A percentile compares a stretch with the other conserved stretches of the same genome.
Evolutionary conservation across 345 rosid genomes (phyloP).

Genomic region (Acer saccharum): DNA sequence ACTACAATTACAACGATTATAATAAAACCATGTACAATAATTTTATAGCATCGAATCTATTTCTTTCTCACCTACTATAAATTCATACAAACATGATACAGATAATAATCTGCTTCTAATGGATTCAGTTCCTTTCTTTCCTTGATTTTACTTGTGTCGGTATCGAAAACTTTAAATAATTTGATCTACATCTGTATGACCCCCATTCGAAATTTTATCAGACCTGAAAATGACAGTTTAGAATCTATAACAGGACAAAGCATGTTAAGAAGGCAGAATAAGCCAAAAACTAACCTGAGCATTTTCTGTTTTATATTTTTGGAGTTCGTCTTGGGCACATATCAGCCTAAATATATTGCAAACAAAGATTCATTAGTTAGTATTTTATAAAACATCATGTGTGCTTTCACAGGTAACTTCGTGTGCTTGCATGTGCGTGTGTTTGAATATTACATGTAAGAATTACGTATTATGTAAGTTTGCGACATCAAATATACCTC

Average conservation of each 20-base stretch:
- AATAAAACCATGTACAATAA: conserved; percentile 19
- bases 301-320: conserved; percentile 72
- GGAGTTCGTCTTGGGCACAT: conserved; percentile 83
- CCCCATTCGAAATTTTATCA: conserved; percentile 16
- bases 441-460: background rate
- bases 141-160: conserved; percentile 1
- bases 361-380: background rate
- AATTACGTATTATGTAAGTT: background rate
- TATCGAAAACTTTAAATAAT: conserved; percentile 2
- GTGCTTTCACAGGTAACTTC: background rate
- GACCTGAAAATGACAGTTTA: conserved; percentile 29
- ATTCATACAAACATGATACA: conserved; percentile 22
- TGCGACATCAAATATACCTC: conserved; percentile 51
- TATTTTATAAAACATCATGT: background rate
- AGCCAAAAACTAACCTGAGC: conserved; percentile 46
- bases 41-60: conserved; percentile 6
- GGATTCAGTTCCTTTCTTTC: too few relatives aligned
- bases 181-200: conserved; percentile 11
- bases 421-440: background rate
- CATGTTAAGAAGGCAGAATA: background rate
- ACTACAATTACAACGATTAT: conserved; percentile 3
- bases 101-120: conserved; percentile 5
- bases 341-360: conserved; percentile 59
- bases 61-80: conserved; percentile 11
- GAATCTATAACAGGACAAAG: background rate